A percentile compares a stretch with the other conserved stretches of the same genome.
Conservation (phyloP, 805 yeast species). For the Kurtzmaniella fragi region DNA sequence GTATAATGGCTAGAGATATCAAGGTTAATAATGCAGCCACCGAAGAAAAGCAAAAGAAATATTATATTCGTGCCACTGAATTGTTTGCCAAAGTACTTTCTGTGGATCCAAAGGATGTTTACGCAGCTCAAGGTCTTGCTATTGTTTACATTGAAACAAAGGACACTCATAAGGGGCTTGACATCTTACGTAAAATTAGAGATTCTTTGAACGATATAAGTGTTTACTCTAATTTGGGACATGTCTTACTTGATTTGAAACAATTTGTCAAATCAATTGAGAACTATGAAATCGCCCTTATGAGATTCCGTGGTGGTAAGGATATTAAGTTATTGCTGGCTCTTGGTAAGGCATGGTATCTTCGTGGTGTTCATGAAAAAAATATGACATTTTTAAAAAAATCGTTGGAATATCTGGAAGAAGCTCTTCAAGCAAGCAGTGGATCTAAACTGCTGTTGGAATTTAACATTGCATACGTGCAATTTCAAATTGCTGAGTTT, state of each 20-base stretch:
- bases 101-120: slow-evolving; percentile 78
- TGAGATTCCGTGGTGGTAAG: slow-evolving; percentile 54
- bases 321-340: slow-evolving; percentile 66
- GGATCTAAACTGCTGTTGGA: slow-evolving; percentile 39
- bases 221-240: slow-evolving; percentile 81
- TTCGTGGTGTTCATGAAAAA: slow-evolving; percentile 67
- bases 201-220: slow-evolving; percentile 85
- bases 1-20: slow-evolving; percentile 73
- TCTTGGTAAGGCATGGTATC: slow-evolving; percentile 85
- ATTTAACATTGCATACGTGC: slow-evolving; percentile 80
- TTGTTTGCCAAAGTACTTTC: slow-evolving; percentile 83
- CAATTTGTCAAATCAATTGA: slow-evolving; percentile 86
- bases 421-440: slow-evolving; percentile 43
- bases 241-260: slow-evolving; percentile 75
- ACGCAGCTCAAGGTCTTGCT: slow-evolving; percentile 97
- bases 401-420: slow-evolving; percentile 58
- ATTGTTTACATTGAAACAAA: slow-evolving; percentile 85
- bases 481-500: slow-evolving; percentile 83
- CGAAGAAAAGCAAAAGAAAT: slow-evolving; percentile 56
- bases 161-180: slow-evolving; percentile 70
- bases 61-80: slow-evolving; percentile 87
- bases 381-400: slow-evolving; percentile 54
- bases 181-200: slow-evolving; percentile 80
- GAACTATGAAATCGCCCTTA: slow-evolving; percentile 75
- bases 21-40: slow-evolving; percentile 40